phyloP scores from a whole-genome alignment of 352 stramenopile genomes.

The Phytophthora vignae region DNA sequence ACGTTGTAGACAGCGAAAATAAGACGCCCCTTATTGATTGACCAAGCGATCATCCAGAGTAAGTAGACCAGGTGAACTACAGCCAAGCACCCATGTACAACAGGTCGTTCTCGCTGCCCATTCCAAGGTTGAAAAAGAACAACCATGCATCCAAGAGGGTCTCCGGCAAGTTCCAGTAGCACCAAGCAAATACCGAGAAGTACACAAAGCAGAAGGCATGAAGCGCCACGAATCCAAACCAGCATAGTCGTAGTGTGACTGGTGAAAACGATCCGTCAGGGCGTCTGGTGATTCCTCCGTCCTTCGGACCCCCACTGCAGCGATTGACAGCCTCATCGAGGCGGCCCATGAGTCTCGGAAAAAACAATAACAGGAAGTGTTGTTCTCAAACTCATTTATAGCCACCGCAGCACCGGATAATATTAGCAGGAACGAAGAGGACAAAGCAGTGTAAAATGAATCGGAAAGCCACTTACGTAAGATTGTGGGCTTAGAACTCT shows the following conservation, averaged over 20 bases:
- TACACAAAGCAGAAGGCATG: slow-evolving; percentile 20
- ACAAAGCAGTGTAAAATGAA: not conserved
- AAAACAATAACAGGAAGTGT: not conserved
- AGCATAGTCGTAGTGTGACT: slow-evolving; percentile 5
- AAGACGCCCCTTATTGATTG: slow-evolving; percentile 10
- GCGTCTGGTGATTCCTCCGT: not conserved
- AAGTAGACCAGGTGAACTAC: slow-evolving; percentile 19
- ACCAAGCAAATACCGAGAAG: slow-evolving; percentile 15
- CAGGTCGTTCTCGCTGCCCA: slow-evolving; percentile 10
- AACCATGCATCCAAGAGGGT: slow-evolving; percentile 22
- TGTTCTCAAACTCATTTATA: not conserved
- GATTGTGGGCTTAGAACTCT: slow-evolving; percentile 62
- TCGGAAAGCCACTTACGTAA: not conserved
- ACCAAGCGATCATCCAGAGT: slow-evolving; percentile 18
- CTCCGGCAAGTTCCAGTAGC: slow-evolving; percentile 28
- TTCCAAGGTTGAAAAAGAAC: slow-evolving; percentile 14
- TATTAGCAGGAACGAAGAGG: not conserved
- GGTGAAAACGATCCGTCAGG: slow-evolving; percentile 12
- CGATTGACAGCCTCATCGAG: not conserved
- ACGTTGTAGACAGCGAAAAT: slow-evolving; percentile 16
- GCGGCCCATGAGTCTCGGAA: not conserved
- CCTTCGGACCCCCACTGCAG: not conserved
- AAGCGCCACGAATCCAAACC: slow-evolving; percentile 21
- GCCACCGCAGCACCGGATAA: not conserved
- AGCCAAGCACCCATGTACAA: slow-evolving; percentile 24